Conservation (phyloP, 768 basidiomycete species). For the Suillus tomentosus region DNA sequence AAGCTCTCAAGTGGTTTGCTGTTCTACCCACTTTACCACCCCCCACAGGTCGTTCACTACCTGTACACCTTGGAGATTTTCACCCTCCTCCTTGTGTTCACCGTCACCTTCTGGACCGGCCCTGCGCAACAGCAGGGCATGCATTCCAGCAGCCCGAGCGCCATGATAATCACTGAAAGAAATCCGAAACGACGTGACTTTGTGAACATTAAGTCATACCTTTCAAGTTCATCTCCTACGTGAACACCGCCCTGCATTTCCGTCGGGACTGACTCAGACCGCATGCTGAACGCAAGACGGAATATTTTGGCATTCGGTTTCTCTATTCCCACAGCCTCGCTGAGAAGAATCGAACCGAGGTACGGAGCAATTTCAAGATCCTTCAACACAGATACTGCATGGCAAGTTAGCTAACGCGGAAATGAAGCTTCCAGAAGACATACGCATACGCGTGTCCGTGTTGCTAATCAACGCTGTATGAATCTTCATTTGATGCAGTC, state of each 20-base stretch:
- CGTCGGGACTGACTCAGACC: not conserved
- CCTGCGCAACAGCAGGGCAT: conserved; percentile 59
- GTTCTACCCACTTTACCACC: conserved; percentile 40
- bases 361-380: conserved; percentile 57
- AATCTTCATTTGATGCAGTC: conserved; percentile 47
- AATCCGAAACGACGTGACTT: conserved; percentile 9
- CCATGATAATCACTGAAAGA: conserved; percentile 64
- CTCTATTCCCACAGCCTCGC: conserved; percentile 68
- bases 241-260: conserved; percentile 52
- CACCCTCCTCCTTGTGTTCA: conserved; percentile 42
- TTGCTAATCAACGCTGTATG: conserved; percentile 69
- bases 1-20: conserved; percentile 8
- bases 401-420: conserved; percentile 7
- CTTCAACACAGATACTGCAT: conserved; percentile 49
- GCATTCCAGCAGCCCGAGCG: conserved; percentile 54
- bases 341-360: conserved; percentile 61
- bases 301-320: conserved; percentile 71
- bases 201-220: conserved; percentile 42
- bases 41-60: conserved; percentile 40
- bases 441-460: conserved; percentile 72
- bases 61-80: conserved; percentile 42
- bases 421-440: conserved; percentile 23
- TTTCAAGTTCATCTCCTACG: conserved; percentile 72
- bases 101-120: conserved; percentile 48
- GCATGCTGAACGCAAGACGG: conserved; percentile 38